Conservation (phyloP, 768 basidiomycete genomes). For the Phylloporus sp. region DNA sequence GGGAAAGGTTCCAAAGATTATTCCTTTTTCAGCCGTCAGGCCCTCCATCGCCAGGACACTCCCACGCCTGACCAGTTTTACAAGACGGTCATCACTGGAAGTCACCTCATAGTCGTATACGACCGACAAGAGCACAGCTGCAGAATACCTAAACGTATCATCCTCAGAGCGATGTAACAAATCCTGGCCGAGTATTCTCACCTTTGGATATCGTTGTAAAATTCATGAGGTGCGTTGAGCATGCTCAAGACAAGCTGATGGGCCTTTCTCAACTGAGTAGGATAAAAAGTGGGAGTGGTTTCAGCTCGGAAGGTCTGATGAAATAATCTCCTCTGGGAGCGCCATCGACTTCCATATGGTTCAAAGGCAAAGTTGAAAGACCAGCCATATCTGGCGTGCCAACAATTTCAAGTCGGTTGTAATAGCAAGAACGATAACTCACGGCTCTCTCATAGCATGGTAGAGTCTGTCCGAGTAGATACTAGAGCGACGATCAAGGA, state of each 20-base stretch:
- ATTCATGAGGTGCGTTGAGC: slow-evolving; percentile 4
- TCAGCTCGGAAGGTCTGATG: slow-evolving; percentile 24
- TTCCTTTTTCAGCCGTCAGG: slow-evolving; percentile 15
- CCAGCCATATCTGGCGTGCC: slow-evolving; percentile 17
- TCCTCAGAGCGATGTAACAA: not conserved
- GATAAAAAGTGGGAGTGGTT: slow-evolving; percentile 5
- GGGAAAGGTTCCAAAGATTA: slow-evolving; percentile 19
- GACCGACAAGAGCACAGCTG: slow-evolving; percentile 37
- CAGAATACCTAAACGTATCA: slow-evolving; percentile 24
- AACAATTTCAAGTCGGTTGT: not conserved
- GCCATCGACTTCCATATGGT: slow-evolving; percentile 23
- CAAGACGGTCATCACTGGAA: slow-evolving; percentile 34
- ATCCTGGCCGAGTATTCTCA: not conserved
- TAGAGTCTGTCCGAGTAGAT: not conserved
- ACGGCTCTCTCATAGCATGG: not conserved
- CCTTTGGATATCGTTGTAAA: slow-evolving; percentile 8
- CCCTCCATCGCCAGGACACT: slow-evolving; percentile 11
- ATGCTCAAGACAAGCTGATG: slow-evolving; percentile 13
- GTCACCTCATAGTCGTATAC: slow-evolving; percentile 39
- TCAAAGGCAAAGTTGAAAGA: slow-evolving; percentile 14
- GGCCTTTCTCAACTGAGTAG: slow-evolving; percentile 18
- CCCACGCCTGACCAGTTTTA: slow-evolving; percentile 36
- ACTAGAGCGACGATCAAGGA: not conserved
- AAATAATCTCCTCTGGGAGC: slow-evolving; percentile 20
- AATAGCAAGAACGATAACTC: not conserved